phyloP scores from a whole-genome alignment of 2,329 filamentous ascomycete genomes.

The Colletotrichum cordylinicola region DNA sequence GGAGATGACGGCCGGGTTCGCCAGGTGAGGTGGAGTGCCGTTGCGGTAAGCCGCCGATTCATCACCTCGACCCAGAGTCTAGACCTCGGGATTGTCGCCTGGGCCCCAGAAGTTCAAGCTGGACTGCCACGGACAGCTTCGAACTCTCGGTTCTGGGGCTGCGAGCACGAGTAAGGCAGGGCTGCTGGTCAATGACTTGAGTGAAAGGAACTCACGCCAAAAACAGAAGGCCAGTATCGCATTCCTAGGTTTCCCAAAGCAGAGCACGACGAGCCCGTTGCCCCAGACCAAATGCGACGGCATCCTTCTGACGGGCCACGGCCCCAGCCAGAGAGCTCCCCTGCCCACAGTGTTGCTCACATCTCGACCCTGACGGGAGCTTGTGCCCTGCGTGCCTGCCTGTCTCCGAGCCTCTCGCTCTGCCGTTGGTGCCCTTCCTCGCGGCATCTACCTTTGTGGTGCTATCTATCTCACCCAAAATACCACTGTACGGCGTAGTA shows the following conservation, averaged over 20 bases:
- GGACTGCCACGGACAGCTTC: neutral
- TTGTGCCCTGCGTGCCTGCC: neutral
- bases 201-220: neutral
- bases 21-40: neutral
- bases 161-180: neutral
- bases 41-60: neutral
- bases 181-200: neutral
- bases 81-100: neutral
- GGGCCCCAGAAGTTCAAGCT: neutral
- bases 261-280: neutral
- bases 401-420: neutral
- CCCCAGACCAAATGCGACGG: conserved; percentile 4
- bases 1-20: neutral
- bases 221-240: neutral
- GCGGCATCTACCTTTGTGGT: neutral
- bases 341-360: neutral
- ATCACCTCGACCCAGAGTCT: neutral
- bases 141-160: neutral
- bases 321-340: neutral
- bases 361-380: neutral
- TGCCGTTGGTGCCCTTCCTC: neutral
- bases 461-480: neutral
- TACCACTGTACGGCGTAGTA: neutral
- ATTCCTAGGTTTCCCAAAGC: neutral
- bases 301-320: neutral